Conservation (phyloP, 257 asterid species). For the Solanum ahanhuiri region DNA sequence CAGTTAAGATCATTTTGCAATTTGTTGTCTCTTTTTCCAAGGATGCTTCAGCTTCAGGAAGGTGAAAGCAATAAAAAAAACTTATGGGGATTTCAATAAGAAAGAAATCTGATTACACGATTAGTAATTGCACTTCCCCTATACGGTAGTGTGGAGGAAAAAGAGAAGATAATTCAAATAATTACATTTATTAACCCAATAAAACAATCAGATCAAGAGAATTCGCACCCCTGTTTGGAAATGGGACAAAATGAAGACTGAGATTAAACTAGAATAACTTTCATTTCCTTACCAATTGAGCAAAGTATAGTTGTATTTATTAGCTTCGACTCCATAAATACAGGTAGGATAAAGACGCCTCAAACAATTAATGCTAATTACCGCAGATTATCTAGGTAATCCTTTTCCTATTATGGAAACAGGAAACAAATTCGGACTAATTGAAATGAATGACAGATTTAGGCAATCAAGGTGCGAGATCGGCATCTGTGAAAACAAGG, state of each 20-base stretch:
- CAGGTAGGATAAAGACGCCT: neutral
- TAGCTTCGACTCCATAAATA: neutral
- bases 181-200: neutral
- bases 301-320: neutral
- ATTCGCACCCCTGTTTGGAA: neutral
- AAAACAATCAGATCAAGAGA: neutral
- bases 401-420: neutral
- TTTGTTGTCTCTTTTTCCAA: neutral
- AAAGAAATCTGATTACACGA: neutral
- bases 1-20: neutral
- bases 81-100: neutral
- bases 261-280: neutral
- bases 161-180: neutral
- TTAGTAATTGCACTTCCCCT: neutral
- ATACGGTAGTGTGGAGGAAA: neutral
- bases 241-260: neutral
- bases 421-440: neutral
- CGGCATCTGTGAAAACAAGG: neutral
- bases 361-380: neutral
- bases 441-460: neutral
- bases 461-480: neutral
- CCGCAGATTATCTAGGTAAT: too few species aligned
- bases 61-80: neutral
- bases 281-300: neutral
- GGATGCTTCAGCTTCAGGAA: neutral